These are phyloP conservation scores for Pholiota conissans DNA, from an alignment of 768 basidiomycete species.

Conservation along the genomic window DNA sequence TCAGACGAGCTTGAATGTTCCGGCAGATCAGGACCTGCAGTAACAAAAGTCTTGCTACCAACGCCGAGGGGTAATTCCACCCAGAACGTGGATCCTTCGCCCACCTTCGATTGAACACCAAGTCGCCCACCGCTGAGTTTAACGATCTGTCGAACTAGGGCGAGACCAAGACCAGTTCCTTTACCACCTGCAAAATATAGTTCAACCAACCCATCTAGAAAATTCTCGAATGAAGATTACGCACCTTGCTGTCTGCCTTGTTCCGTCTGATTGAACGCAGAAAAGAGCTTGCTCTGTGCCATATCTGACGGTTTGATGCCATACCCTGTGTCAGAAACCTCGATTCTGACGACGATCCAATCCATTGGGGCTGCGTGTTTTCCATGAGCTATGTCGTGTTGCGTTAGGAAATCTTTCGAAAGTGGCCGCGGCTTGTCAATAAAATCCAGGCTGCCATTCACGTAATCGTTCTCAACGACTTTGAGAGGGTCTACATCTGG, in stretches of 20 bases:
- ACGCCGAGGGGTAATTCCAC: conserved; percentile 80
- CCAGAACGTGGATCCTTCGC: conserved; percentile 86
- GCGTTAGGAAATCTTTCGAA: conserved; percentile 41
- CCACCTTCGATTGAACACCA: conserved; percentile 63
- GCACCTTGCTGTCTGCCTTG: conserved; percentile 68
- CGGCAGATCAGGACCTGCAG: conserved; percentile 20
- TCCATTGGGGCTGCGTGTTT: conserved; percentile 45
- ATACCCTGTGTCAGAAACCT: conserved; percentile 74
- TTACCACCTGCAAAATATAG: conserved; percentile 47
- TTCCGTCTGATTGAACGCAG: conserved; percentile 79
- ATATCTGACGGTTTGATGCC: conserved; percentile 60
- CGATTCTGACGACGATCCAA: conserved; percentile 79
- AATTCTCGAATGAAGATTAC: neutral
- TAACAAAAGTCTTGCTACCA: conserved; percentile 48
- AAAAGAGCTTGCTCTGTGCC: conserved; percentile 68
- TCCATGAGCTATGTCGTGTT: conserved; percentile 48
- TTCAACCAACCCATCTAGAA: neutral
- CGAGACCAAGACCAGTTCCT: conserved; percentile 74
- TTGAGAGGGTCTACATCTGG: conserved; percentile 20
- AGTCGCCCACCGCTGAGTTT: conserved; percentile 72
- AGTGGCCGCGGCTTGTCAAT: conserved; percentile 32
- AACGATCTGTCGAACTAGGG: conserved; percentile 78
- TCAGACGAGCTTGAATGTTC: conserved; percentile 25
- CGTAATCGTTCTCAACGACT: conserved; percentile 7
- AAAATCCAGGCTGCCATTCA: conserved; percentile 11